Base-by-base conservation (phyloP, 139 green algal genomes). In the Zygnema circumcarinatum region DNA sequence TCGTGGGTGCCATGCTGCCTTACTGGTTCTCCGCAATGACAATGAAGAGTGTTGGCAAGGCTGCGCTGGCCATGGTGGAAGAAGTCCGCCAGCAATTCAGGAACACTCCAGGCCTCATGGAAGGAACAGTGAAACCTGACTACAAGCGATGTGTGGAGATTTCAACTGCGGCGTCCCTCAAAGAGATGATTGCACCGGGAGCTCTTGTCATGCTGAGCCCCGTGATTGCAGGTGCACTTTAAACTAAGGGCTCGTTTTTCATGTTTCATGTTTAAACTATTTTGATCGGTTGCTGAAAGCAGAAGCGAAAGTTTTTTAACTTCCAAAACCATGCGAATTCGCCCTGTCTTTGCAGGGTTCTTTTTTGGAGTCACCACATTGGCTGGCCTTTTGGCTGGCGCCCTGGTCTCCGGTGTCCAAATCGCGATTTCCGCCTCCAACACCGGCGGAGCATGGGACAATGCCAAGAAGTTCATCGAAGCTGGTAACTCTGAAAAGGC, bases 391-490 rank as follows among this genome's bases (percentile, higher is more conserved):
- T 84, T 94, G 69, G 86, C 76, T 7, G 92, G 92, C 41, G 75
- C 89, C 31, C 81, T 94, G 56, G 69, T 88, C 20, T 94, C 91
- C 20, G 91, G 88, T 47, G 67, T 93, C 11, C 96, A 98, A 85
- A 87, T 94, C 32, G 92, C 88, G 7, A 86, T 95, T 52, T 91
- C 88, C 21, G 83, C 91, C 35, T 92, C 91, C 69, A 95, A 93
- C 79, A 81, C 93, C 33, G 93, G 93, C 29, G 93, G 93, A 36
- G 97, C 97, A 1, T 99, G 97, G 96, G 97, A 99, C 93, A 99
- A 99, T 89, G 96, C 97, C 80, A 99, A 99, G 95, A 99, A 99
- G 94, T 98, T 98, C 91, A 94, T 99, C 2, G 94, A 90, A 81
- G 73, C 91, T 31, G 90, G 91, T 29, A 84, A 67, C 16, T 81